Percentiles rank a stretch among this genome's conserved stretches.
Evolutionary conservation across 495 filamentous ascomycete genomes (phyloP).

Genomic region (Trichoderma asperelloides): DNA sequence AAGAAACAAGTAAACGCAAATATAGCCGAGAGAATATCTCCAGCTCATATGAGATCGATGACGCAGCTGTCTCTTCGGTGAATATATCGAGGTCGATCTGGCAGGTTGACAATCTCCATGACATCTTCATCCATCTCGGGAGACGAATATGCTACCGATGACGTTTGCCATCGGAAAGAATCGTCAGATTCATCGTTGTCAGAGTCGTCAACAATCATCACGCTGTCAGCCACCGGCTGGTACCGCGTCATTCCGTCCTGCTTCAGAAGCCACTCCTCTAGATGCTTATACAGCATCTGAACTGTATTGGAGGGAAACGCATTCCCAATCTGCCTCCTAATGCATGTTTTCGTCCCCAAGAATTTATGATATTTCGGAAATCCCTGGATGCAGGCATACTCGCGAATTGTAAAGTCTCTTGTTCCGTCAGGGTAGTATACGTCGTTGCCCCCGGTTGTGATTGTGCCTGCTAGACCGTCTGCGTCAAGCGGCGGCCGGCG

Average conservation of each 20-base stretch:
- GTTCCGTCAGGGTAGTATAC: conserved; percentile 62
- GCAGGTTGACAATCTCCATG: background rate
- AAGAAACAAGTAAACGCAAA: background rate
- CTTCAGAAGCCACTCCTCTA: conserved; percentile 46
- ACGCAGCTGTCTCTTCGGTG: background rate
- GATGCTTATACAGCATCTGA: conserved; percentile 47
- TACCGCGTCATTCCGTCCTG: conserved; percentile 37
- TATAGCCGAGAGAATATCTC: background rate
- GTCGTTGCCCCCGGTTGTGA: conserved; percentile 62
- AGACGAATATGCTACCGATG: background rate
- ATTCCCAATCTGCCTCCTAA: conserved; percentile 76
- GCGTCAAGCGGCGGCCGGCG: conserved; percentile 32
- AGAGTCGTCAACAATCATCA: background rate
- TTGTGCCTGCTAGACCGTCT: conserved; percentile 38
- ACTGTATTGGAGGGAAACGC: conserved; percentile 67
- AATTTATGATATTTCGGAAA: conserved; percentile 65
- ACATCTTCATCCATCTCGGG: conserved; percentile 1
- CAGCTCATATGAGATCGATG: background rate
- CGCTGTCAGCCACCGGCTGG: background rate
- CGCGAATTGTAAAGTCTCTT: conserved; percentile 59
- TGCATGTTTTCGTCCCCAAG: conserved; percentile 19
- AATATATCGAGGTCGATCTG: background rate
- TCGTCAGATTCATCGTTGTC: background rate
- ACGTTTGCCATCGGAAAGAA: background rate
- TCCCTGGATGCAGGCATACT: conserved; percentile 66